Base-by-base conservation (phyloP, 768 basidiomycete genomes). In the Xerocomellus amylosporus region DNA sequence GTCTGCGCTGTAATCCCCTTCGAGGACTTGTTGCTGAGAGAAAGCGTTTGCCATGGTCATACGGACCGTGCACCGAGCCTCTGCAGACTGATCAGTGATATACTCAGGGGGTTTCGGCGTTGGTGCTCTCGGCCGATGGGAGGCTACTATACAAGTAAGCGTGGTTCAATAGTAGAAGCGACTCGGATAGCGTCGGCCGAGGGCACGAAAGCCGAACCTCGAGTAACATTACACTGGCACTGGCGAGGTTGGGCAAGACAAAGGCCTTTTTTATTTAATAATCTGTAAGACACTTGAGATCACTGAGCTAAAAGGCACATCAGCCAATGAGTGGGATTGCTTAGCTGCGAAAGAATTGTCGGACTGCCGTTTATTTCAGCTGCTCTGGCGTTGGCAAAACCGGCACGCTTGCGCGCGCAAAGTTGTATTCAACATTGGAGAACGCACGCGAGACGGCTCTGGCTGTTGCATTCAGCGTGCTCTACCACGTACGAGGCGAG, bases 1-100 rank as follows among this genome's bases (percentile, higher is more conserved):
- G 2, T 76, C 70, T 14, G 88, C 80, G 33, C 80, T 80, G 81
- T 87, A 88, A 20, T 77, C 80, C 24, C 39, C 53, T n/a, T 53
- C 30, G 10, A 6, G 52, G n/a, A 15, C 28, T 0, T 5, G 37
- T 31, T 22, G 42, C 19, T 44, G 55, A 34, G 49, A 14, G 22
- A 20, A 19, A 22, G 31, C 1, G 39, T 46, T 56, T 24, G 20
- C 26, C 65, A 68, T 67, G 45, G 9, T 36, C 46, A 2, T 37
- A 14, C 19, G 5, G 28, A 44, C 5, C 4, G 6, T 7, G 3
- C 46, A 48, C 2, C 15, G 20, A 43, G 22, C 19, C 19, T 26
- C 20, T 2, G 24, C n/a, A 24, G 24, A 2, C 24, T 24, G 1
- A 31, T 19, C 9, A n/a, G 12, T 45, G 2, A 49, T 62, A 62